phyloP scores from a whole-genome alignment of 1,284 basidiomycete genomes.

The Ustilago crameri region DNA sequence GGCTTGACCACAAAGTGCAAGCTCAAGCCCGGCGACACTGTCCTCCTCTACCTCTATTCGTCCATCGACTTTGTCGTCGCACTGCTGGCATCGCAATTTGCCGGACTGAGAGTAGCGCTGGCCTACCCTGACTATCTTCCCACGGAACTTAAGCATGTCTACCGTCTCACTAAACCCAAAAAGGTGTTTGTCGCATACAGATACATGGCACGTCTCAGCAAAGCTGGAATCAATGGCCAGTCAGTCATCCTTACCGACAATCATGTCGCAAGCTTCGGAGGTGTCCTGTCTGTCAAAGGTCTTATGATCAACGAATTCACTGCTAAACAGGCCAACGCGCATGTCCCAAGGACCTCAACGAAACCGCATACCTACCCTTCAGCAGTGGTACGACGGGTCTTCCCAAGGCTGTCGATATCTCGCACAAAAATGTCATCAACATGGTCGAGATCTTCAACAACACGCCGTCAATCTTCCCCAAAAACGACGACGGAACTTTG shows the following conservation, averaged over 20 bases:
- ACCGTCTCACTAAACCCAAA: slow-evolving; percentile 30
- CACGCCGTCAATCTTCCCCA: slow-evolving; percentile 15
- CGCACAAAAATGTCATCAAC: slow-evolving; percentile 41
- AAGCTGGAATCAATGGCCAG: slow-evolving; percentile 14
- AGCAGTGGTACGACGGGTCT: slow-evolving; percentile 48
- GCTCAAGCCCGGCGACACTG: slow-evolving; percentile 42
- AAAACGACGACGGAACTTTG: not conserved
- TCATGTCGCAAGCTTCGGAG: slow-evolving; percentile 12
- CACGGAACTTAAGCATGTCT: slow-evolving; percentile 40
- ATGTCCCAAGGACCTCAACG: slow-evolving; percentile 17
- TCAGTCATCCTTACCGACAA: slow-evolving; percentile 16
- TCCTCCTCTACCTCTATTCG: slow-evolving; percentile 34
- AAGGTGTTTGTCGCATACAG: slow-evolving; percentile 27
- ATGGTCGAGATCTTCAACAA: slow-evolving; percentile 38
- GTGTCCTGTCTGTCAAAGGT: slow-evolving; percentile 17
- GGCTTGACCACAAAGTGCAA: slow-evolving; percentile 23
- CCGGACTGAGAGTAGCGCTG: slow-evolving; percentile 33
- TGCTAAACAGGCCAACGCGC: slow-evolving; percentile 9
- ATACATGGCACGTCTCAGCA: slow-evolving; percentile 13
- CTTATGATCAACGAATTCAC: slow-evolving; percentile 13
- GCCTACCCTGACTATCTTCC: slow-evolving; percentile 35
- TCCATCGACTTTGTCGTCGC: slow-evolving; percentile 39
- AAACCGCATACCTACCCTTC: slow-evolving; percentile 37
- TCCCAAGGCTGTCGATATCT: slow-evolving; percentile 48
- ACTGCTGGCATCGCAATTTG: slow-evolving; percentile 34